Conservation (phyloP, 2,329 filamentous ascomycete genomes). For the Aspergillus puulaauensis region DNA sequence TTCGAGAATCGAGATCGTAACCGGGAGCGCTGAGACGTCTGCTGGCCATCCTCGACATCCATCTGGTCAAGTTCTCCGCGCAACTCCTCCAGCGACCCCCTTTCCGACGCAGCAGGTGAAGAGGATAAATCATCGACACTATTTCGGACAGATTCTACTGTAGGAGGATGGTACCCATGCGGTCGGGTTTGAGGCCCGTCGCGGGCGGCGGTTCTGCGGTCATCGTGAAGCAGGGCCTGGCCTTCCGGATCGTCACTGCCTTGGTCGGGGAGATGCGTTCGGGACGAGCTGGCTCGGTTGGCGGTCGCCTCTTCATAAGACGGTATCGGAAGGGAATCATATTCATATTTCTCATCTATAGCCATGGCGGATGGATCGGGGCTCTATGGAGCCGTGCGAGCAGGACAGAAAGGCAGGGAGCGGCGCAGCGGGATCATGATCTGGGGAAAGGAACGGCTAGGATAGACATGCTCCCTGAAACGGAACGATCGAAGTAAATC, state of each 20-base stretch:
- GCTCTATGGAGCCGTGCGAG: constrained; percentile 34
- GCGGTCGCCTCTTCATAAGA: constrained; percentile 79
- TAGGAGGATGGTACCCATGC: constrained; percentile 72
- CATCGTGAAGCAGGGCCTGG: constrained; percentile 68
- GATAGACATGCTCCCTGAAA: constrained; percentile 29
- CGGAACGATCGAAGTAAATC: constrained; percentile 11
- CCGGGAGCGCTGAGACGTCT: constrained; percentile 35
- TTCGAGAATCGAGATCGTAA: constrained; percentile 56
- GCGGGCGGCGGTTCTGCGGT: constrained; percentile 39
- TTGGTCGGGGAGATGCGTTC: constrained; percentile 54
- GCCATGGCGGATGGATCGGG: constrained; percentile 36
- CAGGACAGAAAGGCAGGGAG: constrained; percentile 28
- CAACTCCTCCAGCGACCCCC: constrained; percentile 62
- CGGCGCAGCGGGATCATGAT: constrained; percentile 40
- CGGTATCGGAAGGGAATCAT: constrained; percentile 70
- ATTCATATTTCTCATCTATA: constrained; percentile 56
- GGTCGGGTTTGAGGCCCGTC: constrained; percentile 45
- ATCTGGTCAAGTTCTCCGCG: constrained; percentile 85
- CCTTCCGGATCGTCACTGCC: constrained; percentile 71
- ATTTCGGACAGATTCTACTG: constrained; percentile 75
- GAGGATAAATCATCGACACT: constrained; percentile 58
- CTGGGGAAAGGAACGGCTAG: constrained; percentile 33
- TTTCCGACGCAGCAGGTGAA: constrained; percentile 52
- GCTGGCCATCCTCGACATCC: constrained; percentile 69
- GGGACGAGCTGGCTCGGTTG: constrained; percentile 54